phyloP scores from a whole-genome alignment of 306 rosid genomes.

The Medicago lupulina region DNA sequence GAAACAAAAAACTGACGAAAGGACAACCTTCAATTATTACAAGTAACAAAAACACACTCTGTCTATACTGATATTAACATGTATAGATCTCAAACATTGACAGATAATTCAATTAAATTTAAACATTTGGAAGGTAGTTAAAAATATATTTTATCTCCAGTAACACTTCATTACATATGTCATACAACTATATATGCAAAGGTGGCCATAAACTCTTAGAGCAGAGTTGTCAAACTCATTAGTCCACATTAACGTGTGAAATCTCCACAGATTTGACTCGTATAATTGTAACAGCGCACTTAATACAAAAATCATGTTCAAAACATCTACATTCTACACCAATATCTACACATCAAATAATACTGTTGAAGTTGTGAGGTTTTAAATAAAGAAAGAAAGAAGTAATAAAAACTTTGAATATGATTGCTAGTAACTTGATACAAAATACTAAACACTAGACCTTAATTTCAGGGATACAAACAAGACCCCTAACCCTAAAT shows the following conservation, averaged over 20 bases:
- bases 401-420: background rate
- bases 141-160: background rate
- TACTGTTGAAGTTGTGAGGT: background rate
- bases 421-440: background rate
- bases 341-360: background rate
- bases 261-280: background rate
- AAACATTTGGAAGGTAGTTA: constrained; percentile 6
- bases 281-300: background rate
- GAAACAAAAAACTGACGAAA: constrained; percentile 51
- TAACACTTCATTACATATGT: background rate
- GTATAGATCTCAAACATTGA: background rate
- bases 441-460: background rate
- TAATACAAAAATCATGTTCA: background rate
- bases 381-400: background rate
- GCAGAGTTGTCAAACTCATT: background rate
- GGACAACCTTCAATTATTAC: constrained; percentile 2
- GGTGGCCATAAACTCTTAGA: background rate
- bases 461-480: background rate
- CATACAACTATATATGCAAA: background rate
- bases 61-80: background rate
- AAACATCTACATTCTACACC: background rate
- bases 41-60: background rate
- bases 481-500: background rate
- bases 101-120: constrained; percentile 12
- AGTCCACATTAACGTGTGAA: background rate